phyloP scores from a whole-genome alignment of 2,329 filamentous ascomycete genomes.

The Sphaceloma murrayae region DNA sequence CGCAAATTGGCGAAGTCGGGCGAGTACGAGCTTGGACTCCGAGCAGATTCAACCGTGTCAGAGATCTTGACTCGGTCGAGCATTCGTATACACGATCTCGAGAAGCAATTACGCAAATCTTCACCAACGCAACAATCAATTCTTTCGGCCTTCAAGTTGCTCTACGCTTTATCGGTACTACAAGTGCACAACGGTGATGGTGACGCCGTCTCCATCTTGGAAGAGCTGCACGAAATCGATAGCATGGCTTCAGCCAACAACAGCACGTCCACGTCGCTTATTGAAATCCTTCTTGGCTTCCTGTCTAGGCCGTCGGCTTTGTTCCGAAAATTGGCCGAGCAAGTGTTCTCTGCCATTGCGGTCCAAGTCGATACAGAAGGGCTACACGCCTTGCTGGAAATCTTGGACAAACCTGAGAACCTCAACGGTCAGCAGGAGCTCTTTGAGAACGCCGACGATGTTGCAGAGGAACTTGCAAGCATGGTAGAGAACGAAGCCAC shows the following conservation, averaged over 20 bases:
- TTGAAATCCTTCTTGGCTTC: slow-evolving; percentile 86
- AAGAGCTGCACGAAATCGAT: slow-evolving; percentile 70
- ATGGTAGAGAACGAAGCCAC: slow-evolving; percentile 21
- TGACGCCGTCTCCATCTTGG: slow-evolving; percentile 71
- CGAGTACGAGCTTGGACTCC: neutral
- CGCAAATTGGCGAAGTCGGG: slow-evolving; percentile 1
- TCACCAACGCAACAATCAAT: slow-evolving; percentile 28
- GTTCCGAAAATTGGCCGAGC: slow-evolving; percentile 75
- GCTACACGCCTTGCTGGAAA: slow-evolving; percentile 56
- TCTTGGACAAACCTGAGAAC: slow-evolving; percentile 71
- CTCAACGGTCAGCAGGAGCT: slow-evolving; percentile 75
- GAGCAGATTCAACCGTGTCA: slow-evolving; percentile 1
- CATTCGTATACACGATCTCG: neutral
- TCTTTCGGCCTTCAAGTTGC: slow-evolving; percentile 60
- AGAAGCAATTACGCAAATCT: slow-evolving; percentile 26
- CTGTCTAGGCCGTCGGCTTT: slow-evolving; percentile 75
- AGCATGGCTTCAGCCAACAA: slow-evolving; percentile 45
- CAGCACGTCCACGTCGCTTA: slow-evolving; percentile 55
- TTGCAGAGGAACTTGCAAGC: slow-evolving; percentile 32
- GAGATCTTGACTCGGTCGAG: neutral
- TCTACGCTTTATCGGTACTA: slow-evolving; percentile 75
- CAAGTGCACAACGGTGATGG: slow-evolving; percentile 85
- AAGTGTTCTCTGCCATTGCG: slow-evolving; percentile 79
- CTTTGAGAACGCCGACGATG: slow-evolving; percentile 55
- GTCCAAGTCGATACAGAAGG: slow-evolving; percentile 63